These are phyloP conservation scores for Cicer bijugum DNA, from an alignment of 306 rosid species.

Conservation along the genomic window DNA sequence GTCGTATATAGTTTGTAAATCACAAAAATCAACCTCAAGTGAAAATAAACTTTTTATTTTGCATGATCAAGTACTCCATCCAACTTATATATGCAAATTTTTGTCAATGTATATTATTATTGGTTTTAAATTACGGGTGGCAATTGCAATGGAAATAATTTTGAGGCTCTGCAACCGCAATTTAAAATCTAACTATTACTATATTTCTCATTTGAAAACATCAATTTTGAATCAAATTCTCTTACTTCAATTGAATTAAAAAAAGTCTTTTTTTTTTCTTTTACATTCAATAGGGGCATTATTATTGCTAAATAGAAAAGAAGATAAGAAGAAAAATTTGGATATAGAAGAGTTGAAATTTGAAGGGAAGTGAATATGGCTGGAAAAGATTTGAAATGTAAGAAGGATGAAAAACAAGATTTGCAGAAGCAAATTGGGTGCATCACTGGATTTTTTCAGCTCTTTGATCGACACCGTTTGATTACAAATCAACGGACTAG, in stretches of 20 bases:
- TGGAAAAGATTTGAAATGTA: constrained; percentile 50
- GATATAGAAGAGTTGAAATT: constrained; percentile 26
- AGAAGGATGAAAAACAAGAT: constrained; percentile 68
- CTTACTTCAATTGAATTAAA: constrained; percentile 20
- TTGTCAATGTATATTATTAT: neutral
- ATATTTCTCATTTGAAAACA: too few species aligned
- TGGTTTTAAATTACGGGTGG: neutral
- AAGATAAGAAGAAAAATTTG: constrained; percentile 4
- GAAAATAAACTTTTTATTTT: neutral
- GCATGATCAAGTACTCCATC: constrained; percentile 7
- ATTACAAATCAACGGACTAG: constrained; percentile 51
- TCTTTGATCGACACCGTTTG: constrained; percentile 78
- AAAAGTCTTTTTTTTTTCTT: constrained; percentile 6
- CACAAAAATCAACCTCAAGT: constrained; percentile 1
- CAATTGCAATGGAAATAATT: neutral
- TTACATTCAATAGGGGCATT: constrained; percentile 18
- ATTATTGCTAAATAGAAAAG: constrained; percentile 11
- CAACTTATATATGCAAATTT: constrained; percentile 6
- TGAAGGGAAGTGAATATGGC: constrained; percentile 63
- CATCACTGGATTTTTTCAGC: constrained; percentile 76
- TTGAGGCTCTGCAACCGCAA: neutral
- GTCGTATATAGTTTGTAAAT: neutral
- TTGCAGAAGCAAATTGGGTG: constrained; percentile 90
- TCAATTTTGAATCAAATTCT: neutral
- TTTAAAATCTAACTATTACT: too few species aligned